Evolutionary conservation across 2,329 filamentous ascomycete genomes (phyloP), one percentile per base, ranked within the genome.

Genomic region (Diaporthe sp.): DNA sequence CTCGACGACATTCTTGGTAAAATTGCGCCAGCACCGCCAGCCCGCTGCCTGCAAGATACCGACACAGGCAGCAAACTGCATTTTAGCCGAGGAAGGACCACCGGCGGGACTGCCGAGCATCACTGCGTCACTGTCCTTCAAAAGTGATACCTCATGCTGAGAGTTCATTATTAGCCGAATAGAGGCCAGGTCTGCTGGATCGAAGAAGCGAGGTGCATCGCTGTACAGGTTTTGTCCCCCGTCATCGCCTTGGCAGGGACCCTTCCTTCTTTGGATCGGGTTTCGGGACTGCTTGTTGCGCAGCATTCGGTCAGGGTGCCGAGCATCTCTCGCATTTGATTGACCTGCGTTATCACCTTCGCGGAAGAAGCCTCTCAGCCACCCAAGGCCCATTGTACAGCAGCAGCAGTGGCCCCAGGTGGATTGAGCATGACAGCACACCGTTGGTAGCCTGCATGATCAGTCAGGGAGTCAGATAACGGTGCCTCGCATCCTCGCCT

Each of bases 11-110:
- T 42, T 15, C 37, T 37, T 39, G 44, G 34, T 57, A 15, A 55
- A n/a, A 67, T 44, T 67, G 46, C 71, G 49, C 65, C 72, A 72
- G 22, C 73, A 39, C 42, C 74, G 46, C 49, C 59, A 62, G 59
- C 39, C 59, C 37, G 59, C 39, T 34, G 44, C 28, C 57, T 42
- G 67, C 61, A 55, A 49, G 34, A 58, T 67, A 67, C 59, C 59
- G 37, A 34, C 65, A 28, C 53, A 17, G 58, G 12, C 58, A 55
- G 58, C 58, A 44, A 53, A 25, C 42, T 58, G 59, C 68, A 34
- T n/a, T 67, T 68, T 72, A 58, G 68, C 59, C 74, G 74, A 73
- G 31, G 31, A 42, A 34, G 62, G 22, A 22, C 67, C 69, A 44
- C 57, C 31, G 46, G 39, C 59, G 69, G 61, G 46, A 53, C 22